Percentiles rank a stretch among this genome's conserved stretches.
Conservation (phyloP, 202 grass and related monocot species). For the Schoenoplectus triqueter region DNA sequence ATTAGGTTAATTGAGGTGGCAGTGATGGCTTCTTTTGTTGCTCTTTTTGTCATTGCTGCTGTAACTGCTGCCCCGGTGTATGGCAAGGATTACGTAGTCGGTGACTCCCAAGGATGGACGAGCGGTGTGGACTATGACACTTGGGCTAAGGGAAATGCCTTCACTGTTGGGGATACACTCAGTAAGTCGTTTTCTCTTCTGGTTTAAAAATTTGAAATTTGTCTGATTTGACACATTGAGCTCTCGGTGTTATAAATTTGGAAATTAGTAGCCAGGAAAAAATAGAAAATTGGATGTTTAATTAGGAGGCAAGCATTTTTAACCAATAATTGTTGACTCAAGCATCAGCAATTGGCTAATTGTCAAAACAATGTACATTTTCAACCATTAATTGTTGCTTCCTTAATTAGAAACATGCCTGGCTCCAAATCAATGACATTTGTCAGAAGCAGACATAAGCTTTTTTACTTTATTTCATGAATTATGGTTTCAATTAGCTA, state of each 20-base stretch:
- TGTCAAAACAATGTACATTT: not conserved
- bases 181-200: conserved; percentile 41
- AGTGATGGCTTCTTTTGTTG: conserved; percentile 40
- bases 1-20: not conserved
- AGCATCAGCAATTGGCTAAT: too few species aligned
- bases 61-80: conserved; percentile 40
- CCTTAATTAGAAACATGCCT: not conserved
- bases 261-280: not conserved
- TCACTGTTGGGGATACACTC: conserved; percentile 51
- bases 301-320: not conserved
- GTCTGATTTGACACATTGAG: not conserved
- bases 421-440: not conserved
- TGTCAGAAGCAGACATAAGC: not conserved
- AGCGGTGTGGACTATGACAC: conserved; percentile 47
- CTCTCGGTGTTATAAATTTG: not conserved
- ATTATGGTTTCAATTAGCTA: not conserved
- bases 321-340: too few species aligned
- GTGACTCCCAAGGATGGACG: conserved; percentile 56
- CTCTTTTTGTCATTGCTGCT: conserved; percentile 36
- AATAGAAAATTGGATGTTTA: not conserved
- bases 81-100: conserved; percentile 52
- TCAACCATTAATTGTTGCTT: not conserved
- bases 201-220: not conserved
- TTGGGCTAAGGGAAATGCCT: conserved; percentile 55
- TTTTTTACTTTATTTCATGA: not conserved